Conservation (phyloP, 1,284 basidiomycete species). For the Sporisorium reilianum region DNA sequence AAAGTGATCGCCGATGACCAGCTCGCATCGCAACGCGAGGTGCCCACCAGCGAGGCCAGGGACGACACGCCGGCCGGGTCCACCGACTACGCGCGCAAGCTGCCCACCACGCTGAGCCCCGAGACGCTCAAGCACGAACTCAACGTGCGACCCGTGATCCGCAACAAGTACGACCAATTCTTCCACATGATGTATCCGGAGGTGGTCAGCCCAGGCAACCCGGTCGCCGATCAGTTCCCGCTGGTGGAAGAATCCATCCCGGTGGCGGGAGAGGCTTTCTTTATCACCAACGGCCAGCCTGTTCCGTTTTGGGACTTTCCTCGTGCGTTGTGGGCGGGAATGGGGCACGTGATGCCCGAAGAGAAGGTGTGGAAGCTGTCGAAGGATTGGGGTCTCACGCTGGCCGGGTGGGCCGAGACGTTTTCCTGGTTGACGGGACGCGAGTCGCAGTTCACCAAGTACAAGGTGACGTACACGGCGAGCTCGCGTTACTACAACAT, state of each 20-base stretch:
- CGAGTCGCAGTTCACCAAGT: conserved; percentile 89
- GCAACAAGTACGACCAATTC: conserved; percentile 77
- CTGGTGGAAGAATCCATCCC: conserved; percentile 73
- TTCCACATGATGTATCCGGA: conserved; percentile 66
- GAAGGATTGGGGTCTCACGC: conserved; percentile 50
- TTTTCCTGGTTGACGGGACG: conserved; percentile 81
- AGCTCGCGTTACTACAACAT: conserved; percentile 88
- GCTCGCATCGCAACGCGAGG: conserved; percentile 33
- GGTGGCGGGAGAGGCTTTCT: conserved; percentile 94
- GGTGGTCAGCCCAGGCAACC: conserved; percentile 53
- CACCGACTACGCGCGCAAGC: conserved; percentile 60
- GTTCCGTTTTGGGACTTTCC: conserved; percentile 96
- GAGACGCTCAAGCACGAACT: conserved; percentile 74
- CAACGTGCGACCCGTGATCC: conserved; percentile 75
- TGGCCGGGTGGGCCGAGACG: conserved; percentile 75
- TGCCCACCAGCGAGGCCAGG: conserved; percentile 60
- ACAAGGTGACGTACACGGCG: conserved; percentile 79
- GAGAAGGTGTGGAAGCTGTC: conserved; percentile 57
- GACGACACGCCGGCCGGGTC: conserved; percentile 56
- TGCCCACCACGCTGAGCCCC: conserved; percentile 54
- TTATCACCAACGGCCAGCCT: conserved; percentile 97
- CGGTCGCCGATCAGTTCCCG: conserved; percentile 58
- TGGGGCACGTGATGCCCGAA: conserved; percentile 52
- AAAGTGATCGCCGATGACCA: conserved; percentile 50
- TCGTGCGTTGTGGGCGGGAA: conserved; percentile 81